Evolutionary conservation across 208 protist genomes (phyloP).

Genomic region (Leishmania major): DNA sequence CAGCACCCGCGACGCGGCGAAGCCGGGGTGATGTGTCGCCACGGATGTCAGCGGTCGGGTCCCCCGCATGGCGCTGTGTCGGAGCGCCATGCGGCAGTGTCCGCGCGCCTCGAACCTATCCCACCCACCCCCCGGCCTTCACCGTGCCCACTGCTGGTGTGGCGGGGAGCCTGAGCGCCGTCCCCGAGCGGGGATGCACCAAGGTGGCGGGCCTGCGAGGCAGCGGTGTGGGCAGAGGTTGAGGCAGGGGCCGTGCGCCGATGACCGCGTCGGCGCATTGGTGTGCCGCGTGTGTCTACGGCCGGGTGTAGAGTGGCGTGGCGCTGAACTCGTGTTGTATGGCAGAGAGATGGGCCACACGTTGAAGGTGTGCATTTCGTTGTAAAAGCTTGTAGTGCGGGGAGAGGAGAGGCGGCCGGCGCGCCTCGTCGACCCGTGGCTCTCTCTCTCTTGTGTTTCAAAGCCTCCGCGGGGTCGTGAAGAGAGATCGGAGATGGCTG

Average conservation of each 20-base stretch:
- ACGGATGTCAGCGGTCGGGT: not conserved
- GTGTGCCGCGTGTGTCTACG: no score
- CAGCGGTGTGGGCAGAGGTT: not conserved
- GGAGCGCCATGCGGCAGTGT: not conserved
- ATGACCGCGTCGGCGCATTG: no score
- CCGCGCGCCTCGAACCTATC: not conserved
- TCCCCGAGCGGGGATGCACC: no score
- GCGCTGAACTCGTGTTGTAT: not conserved
- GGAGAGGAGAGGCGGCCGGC: no score
- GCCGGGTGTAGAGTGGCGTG: no score
- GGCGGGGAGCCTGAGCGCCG: no score
- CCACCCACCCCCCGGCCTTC: no score
- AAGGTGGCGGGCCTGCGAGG: not conserved
- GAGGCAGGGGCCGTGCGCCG: not conserved
- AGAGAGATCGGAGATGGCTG: not conserved
- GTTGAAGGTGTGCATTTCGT: not conserved
- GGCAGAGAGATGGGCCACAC: no score
- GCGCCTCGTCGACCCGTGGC: not conserved
- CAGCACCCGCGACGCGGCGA: no score
- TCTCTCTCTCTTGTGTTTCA: not conserved
- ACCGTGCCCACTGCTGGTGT: no score
- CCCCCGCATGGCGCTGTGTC: not conserved
- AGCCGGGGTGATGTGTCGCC: no score
- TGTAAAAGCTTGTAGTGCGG: not conserved
- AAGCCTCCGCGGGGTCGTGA: not conserved